Conservation (phyloP, 2,329 filamentous ascomycete species). For the Dothistroma septosporum region DNA sequence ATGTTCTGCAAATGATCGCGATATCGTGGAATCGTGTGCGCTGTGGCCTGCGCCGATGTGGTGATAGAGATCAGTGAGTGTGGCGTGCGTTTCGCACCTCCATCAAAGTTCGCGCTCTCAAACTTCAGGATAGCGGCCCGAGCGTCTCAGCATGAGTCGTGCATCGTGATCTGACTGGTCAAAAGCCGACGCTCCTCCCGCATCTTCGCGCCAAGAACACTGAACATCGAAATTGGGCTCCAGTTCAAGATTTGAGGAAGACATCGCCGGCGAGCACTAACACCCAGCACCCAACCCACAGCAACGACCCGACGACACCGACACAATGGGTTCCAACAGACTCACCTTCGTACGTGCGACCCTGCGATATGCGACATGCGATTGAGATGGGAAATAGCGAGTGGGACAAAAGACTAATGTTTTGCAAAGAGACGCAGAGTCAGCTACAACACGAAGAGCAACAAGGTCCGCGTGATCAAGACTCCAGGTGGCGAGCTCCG, state of each 20-base stretch:
- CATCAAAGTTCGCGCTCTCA: constrained; percentile 1
- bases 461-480: constrained; percentile 93
- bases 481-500: constrained; percentile 94
- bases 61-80: constrained; percentile 14
- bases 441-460: constrained; percentile 93
- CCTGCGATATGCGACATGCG: constrained; percentile 7
- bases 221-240: background rate
- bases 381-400: constrained; percentile 19
- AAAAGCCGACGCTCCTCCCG: no score
- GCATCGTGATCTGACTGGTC: background rate
- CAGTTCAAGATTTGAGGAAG: background rate
- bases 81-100: constrained; percentile 2
- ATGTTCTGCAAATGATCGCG: background rate
- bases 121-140: background rate
- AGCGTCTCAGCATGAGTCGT: background rate
- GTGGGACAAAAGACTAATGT: constrained; percentile 11
- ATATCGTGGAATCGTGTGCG: constrained; percentile 18
- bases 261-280: constrained; percentile 8
- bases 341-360: constrained; percentile 53
- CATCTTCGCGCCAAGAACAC: background rate
- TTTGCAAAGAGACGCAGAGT: constrained; percentile 50
- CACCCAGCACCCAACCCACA: constrained; percentile 12
- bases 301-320: constrained; percentile 31
- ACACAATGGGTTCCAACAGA: constrained; percentile 52
- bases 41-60: constrained; percentile 31